Conservation (phyloP, 805 yeast species). For the Helenozyma rhizophorensis region DNA sequence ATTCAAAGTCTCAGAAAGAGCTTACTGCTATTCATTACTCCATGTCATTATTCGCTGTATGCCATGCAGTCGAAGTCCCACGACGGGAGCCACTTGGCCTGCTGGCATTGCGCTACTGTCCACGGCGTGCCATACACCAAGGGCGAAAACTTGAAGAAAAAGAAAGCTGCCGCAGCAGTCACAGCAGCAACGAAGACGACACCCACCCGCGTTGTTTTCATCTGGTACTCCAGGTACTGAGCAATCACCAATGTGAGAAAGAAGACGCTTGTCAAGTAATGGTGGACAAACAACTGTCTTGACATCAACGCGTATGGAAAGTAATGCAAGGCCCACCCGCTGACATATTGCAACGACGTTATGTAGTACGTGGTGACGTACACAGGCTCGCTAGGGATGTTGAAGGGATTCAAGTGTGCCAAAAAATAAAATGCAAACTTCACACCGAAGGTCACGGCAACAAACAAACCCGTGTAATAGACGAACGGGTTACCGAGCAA, state of each 20-base stretch:
- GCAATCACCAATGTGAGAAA: constrained; percentile 44
- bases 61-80: constrained; percentile 45
- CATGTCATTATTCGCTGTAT: constrained; percentile 4
- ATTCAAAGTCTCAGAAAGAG: too few relatives aligned
- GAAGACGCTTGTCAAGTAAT: constrained; percentile 48
- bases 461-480: constrained; percentile 44
- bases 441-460: constrained; percentile 24
- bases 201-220: constrained; percentile 30
- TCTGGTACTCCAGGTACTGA: constrained; percentile 42
- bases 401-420: constrained; percentile 29
- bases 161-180: constrained; percentile 16
- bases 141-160: constrained; percentile 33
- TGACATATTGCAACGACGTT: constrained; percentile 31
- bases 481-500: constrained; percentile 60
- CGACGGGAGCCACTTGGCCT: constrained; percentile 27
- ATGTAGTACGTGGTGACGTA: constrained; percentile 15
- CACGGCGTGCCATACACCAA: constrained; percentile 46
- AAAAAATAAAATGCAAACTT: constrained; percentile 19
- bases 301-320: constrained; percentile 48
- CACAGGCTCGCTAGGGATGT: constrained; percentile 10
- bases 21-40: background rate
- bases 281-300: constrained; percentile 39
- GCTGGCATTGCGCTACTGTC: constrained; percentile 38
- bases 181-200: constrained; percentile 17
- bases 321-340: constrained; percentile 59